These are phyloP conservation scores for Stevia rebaudiana DNA, from an alignment of 140 eudicot species.

Conservation along the genomic window DNA sequence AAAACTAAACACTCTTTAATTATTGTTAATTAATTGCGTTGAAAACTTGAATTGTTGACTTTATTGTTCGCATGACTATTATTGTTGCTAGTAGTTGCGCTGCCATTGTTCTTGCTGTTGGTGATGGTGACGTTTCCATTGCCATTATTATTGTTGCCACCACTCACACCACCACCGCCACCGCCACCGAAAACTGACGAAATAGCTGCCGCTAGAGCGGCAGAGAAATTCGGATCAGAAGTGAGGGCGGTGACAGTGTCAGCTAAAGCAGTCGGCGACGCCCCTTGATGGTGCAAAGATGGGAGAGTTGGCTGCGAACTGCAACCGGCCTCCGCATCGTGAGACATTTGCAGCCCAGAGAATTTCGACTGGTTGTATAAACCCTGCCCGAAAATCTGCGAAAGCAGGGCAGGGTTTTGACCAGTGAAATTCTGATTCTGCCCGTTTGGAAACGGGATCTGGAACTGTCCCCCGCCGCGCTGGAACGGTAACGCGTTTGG, in stretches of 20 bases:
- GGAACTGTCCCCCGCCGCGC: conserved; percentile 38
- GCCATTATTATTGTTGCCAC: conserved; percentile 11
- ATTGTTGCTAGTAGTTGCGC: conserved; percentile 41
- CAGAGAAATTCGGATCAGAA: conserved; percentile 69
- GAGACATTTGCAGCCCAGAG: conserved; percentile 73
- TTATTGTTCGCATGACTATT: conserved; percentile 46
- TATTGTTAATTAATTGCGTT: conserved; percentile 35
- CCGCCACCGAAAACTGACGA: conserved; percentile 46
- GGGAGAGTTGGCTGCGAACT: conserved; percentile 19
- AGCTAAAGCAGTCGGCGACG: conserved; percentile 35
- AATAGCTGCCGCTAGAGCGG: conserved; percentile 77
- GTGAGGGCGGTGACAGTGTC: conserved; percentile 67
- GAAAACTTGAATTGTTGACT: conserved; percentile 44
- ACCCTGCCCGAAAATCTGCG: conserved; percentile 71
- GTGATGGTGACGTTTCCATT: conserved; percentile 32
- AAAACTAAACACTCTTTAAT: conserved; percentile 20
- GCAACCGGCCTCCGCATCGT: conserved; percentile 29
- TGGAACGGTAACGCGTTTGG: conserved; percentile 55
- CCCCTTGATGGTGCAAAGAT: conserved; percentile 26
- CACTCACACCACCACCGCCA: conserved; percentile 23
- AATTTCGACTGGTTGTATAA: conserved; percentile 69
- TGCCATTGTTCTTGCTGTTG: conserved; percentile 49
- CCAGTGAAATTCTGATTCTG: conserved; percentile 30
- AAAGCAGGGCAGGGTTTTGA: conserved; percentile 33
- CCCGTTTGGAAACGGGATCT: conserved; percentile 31